These are phyloP conservation scores for Cyclospora cayetanensis DNA, from an alignment of 169 alveolate genomes.

Conservation along the genomic window DNA sequence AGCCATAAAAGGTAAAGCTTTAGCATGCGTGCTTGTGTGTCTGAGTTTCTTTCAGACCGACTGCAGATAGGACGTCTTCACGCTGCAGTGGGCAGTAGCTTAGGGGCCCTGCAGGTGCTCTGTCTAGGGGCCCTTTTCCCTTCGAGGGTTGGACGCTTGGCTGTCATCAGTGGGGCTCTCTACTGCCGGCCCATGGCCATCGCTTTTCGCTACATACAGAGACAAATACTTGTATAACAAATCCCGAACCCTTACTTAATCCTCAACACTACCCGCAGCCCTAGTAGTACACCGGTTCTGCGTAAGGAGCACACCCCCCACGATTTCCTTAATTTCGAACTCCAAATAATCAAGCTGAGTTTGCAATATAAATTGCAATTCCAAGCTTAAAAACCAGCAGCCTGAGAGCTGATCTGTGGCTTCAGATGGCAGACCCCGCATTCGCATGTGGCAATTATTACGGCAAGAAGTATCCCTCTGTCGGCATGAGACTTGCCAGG, in stretches of 20 bases:
- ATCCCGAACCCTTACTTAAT: no score
- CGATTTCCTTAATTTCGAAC: neutral
- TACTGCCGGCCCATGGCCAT: slow-evolving; percentile 24
- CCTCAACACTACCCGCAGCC: no score
- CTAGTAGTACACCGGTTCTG: no score
- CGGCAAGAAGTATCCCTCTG: slow-evolving; percentile 25
- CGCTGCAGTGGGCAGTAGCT: slow-evolving; percentile 40
- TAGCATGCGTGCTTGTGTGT: neutral
- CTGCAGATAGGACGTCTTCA: slow-evolving; percentile 5
- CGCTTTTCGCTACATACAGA: slow-evolving; percentile 34
- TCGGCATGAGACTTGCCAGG: slow-evolving; percentile 63
- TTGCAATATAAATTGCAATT: no score
- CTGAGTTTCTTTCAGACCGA: neutral
- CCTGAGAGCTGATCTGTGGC: neutral
- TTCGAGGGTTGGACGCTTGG: slow-evolving; percentile 27
- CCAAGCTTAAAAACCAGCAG: neutral
- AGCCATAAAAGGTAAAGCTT: neutral
- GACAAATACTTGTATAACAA: slow-evolving; percentile 34
- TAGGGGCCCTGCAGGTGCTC: slow-evolving; percentile 59
- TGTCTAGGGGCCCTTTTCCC: slow-evolving; percentile 40
- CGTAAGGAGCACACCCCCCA: no score
- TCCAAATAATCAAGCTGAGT: neutral
- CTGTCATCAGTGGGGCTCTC: slow-evolving; percentile 11
- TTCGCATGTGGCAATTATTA: slow-evolving; percentile 54
- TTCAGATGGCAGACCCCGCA: slow-evolving; percentile 68